A percentile compares a stretch with the other conserved stretches of the same genome.
phyloP scores from a whole-genome alignment of 2,329 filamentous ascomycete genomes.

The Elsinoe fawcettii region DNA sequence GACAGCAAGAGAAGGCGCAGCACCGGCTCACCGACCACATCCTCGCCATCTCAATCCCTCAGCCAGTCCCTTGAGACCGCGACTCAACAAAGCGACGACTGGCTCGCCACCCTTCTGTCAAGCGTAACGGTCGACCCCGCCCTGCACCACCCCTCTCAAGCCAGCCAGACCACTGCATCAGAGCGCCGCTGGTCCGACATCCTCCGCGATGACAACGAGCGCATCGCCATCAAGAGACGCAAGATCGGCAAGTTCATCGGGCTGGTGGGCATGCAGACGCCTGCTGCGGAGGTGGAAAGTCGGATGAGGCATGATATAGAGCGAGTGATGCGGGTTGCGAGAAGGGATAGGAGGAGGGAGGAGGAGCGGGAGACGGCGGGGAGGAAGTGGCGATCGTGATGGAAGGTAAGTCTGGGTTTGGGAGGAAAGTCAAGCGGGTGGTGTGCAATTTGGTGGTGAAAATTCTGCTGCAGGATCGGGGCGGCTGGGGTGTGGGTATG shows the following conservation, averaged over 20 bases:
- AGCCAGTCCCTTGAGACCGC: no score
- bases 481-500: no score
- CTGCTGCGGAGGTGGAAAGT: conserved; percentile 39
- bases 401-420: background rate
- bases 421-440: background rate
- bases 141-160: background rate
- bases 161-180: background rate
- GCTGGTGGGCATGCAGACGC: conserved; percentile 54
- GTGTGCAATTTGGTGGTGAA: no score
- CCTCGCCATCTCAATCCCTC: no score
- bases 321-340: conserved; percentile 24
- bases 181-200: background rate
- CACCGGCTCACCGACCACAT: background rate
- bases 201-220: conserved; percentile 27
- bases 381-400: conserved; percentile 21
- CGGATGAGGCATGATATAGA: conserved; percentile 32
- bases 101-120: background rate
- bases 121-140: background rate
- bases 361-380: conserved; percentile 29
- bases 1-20: background rate
- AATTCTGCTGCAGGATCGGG: no score
- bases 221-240: conserved; percentile 52
- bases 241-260: conserved; percentile 69
- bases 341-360: conserved; percentile 27
- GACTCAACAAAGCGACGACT: background rate